Percentiles rank a stretch among this genome's conserved stretches.
Evolutionary conservation across 2,329 filamentous ascomycete species (phyloP).

Genomic region (Microthyrium microscopicum): DNA sequence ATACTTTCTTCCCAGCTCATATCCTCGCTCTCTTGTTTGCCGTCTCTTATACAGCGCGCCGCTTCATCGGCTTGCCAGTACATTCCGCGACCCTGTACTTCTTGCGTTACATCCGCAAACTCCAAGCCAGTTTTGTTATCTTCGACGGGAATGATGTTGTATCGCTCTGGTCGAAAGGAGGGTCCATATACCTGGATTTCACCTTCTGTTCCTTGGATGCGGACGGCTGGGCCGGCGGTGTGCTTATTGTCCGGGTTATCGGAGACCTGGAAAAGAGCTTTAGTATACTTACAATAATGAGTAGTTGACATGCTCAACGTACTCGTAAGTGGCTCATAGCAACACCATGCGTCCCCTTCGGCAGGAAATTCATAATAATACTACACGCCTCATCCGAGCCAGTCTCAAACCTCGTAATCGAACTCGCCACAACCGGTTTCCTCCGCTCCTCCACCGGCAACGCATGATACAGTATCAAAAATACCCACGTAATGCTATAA

Average conservation of each 20-base stretch:
- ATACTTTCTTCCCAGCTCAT: slow-evolving; percentile 56
- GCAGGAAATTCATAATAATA: slow-evolving; percentile 61
- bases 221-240: slow-evolving; percentile 48
- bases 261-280: slow-evolving; percentile 38
- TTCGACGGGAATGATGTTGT: slow-evolving; percentile 44
- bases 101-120: slow-evolving; percentile 29
- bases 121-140: slow-evolving; percentile 18
- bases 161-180: slow-evolving; percentile 55
- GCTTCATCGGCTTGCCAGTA: slow-evolving; percentile 78
- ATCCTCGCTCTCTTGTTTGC: slow-evolving; percentile 53
- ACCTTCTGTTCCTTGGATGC: slow-evolving; percentile 64
- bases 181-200: slow-evolving; percentile 68
- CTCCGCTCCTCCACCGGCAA: slow-evolving; percentile 48
- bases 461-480: slow-evolving; percentile 66
- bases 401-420: slow-evolving; percentile 59
- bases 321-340: slow-evolving; percentile 56
- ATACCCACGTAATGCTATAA: slow-evolving; percentile 80
- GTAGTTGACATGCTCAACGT: not conserved
- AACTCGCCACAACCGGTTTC: slow-evolving; percentile 48
- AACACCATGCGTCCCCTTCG: slow-evolving; percentile 28
- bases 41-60: slow-evolving; percentile 57
- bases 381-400: slow-evolving; percentile 66
- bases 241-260: slow-evolving; percentile 40
- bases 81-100: slow-evolving; percentile 60
- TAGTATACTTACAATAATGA: not conserved